Percentiles rank a stretch among this genome's conserved stretches.
Conservation (phyloP, 305 asterid species). For the Solanum aculeatissimum region DNA sequence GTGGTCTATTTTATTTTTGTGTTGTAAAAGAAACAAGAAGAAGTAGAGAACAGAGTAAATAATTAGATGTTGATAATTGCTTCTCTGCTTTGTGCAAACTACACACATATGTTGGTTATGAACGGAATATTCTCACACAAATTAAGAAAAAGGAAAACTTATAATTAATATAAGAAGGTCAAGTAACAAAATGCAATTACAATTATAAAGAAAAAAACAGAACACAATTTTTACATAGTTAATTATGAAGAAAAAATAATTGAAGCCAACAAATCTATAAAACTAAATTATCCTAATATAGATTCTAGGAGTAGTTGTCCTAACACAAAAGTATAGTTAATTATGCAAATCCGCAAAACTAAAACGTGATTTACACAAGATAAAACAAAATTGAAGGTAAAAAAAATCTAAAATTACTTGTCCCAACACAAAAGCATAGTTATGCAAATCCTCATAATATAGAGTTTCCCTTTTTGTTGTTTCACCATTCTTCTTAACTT, state of each 20-base stretch:
- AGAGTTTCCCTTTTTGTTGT: constrained; percentile 54
- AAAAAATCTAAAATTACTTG: constrained; percentile 16
- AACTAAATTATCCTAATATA: not conserved
- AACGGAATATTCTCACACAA: not conserved
- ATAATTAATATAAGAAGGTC: not conserved
- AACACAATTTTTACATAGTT: not conserved
- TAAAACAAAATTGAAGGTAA: not conserved
- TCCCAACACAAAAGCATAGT: constrained; percentile 58
- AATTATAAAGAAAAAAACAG: not conserved
- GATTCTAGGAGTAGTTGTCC: not conserved
- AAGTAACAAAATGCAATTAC: not conserved
- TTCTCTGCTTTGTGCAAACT: not conserved
- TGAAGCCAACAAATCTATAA: not conserved
- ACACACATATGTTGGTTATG: not conserved
- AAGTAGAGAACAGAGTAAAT: not conserved
- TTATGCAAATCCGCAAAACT: not conserved
- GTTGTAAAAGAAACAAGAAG: not conserved
- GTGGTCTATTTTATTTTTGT: not conserved
- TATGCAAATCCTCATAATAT: constrained; percentile 61
- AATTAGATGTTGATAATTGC: not conserved
- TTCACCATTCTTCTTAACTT: constrained; percentile 58
- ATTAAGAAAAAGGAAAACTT: not conserved
- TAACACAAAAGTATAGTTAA: not conserved
- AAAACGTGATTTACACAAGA: not conserved
- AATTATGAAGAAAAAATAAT: not conserved